Conservation (phyloP, 2,329 filamentous ascomycete genomes). For the Zasmidium citrigriseum region DNA sequence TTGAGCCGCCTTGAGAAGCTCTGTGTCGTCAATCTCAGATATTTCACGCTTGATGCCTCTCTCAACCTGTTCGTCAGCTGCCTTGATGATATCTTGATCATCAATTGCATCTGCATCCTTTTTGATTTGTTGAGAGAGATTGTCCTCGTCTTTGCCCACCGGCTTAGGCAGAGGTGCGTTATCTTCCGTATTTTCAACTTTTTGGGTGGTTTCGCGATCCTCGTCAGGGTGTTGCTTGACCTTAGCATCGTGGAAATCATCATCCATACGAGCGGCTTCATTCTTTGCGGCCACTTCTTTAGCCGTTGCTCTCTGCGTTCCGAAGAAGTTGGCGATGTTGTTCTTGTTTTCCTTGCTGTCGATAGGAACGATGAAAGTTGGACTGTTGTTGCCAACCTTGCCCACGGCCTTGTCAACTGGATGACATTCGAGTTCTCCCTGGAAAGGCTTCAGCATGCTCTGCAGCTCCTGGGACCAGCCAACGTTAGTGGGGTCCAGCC, state of each 20-base stretch:
- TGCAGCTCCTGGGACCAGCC: constrained; percentile 82
- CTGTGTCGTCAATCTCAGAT: constrained; percentile 36
- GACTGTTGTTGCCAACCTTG: constrained; percentile 90
- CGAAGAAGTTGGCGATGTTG: constrained; percentile 94
- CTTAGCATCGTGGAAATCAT: constrained; percentile 37
- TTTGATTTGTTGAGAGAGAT: constrained; percentile 43
- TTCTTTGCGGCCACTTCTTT: constrained; percentile 38
- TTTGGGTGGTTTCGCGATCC: constrained; percentile 41
- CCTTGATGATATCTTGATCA: constrained; percentile 27
- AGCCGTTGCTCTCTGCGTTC: constrained; percentile 52
- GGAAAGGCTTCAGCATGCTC: constrained; percentile 73
- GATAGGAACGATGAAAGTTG: constrained; percentile 78
- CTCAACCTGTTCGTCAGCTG: constrained; percentile 30
- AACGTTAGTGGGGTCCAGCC: constrained; percentile 72
- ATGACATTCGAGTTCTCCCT: constrained; percentile 79
- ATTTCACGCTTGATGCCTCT: constrained; percentile 52
- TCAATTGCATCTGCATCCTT: constrained; percentile 43
- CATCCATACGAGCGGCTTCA: constrained; percentile 33
- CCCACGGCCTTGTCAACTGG: constrained; percentile 86
- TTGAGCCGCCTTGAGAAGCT: constrained; percentile 28
- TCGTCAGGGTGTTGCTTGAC: constrained; percentile 39
- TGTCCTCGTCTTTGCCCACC: constrained; percentile 24
- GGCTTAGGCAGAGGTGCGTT: constrained; percentile 53
- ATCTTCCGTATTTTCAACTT: constrained; percentile 50
- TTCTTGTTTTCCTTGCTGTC: constrained; percentile 85